Evolutionary conservation across 139 green algal species (phyloP), one percentile per base, ranked within the genome.

Genomic region (Desmodesmus armatus): DNA sequence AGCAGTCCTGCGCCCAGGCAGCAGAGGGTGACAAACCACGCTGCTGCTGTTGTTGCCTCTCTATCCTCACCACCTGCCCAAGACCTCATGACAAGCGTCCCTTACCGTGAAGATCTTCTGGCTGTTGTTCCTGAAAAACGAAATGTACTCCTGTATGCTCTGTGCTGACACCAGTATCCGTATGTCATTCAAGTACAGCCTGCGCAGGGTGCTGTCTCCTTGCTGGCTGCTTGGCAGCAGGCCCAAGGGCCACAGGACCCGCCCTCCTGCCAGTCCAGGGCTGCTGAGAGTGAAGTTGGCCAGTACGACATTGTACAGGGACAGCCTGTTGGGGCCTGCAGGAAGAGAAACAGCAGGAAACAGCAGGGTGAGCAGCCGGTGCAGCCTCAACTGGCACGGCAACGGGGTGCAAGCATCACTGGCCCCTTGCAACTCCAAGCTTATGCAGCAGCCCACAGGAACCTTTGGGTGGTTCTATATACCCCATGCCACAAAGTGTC

Each of bases 231-330:
- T 53, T n/a, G 29, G 47, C 27, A 82, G 31, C 1, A 82, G 55
- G 13, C 76, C 76, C 11, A 41, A 11, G 19, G 76, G 76, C 76
- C 76, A 82, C 62, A 82, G 3, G 25, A 82, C 76, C 47, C 37
- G 76, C 5, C 44, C 73, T n/a, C 55, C 29, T 37, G n/a, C 55
- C 3, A 37, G 17, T 31, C 25, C 29, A 5, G 76, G 76, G 55
- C 55, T 31, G 3, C 55, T 70, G 11, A 82, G 55, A 31, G n/a
- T 72, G 37, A 82, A 82, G 76, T 82, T 82, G n/a, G 62, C 17
- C 37, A 82, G 40, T 37, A 82, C 55, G 21, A 82, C 55, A 27
- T 67, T 31, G 11, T 51, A 60, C 15, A 82, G 31, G 35, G 72
- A 9, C 69, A 77, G 25, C 9, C 40, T 33, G 55, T 49, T 82